These are phyloP conservation scores for Cercis canadensis DNA, from an alignment of 306 rosid species.

Conservation along the genomic window DNA sequence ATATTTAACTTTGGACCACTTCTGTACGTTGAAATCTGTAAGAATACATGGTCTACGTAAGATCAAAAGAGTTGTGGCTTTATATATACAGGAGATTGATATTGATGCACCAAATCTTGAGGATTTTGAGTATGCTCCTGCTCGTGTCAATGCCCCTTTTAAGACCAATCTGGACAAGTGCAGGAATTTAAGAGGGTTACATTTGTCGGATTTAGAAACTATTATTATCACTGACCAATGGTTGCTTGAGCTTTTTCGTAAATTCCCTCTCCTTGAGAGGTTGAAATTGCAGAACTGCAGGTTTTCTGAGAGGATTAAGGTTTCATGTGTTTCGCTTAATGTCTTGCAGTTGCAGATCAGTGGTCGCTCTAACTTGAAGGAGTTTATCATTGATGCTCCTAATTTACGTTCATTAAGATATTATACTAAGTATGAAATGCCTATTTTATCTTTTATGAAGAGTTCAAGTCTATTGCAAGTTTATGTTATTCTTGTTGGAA, in stretches of 20 bases:
- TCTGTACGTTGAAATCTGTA: no score
- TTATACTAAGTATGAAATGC: not conserved
- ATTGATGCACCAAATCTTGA: no score
- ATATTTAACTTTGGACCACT: no score
- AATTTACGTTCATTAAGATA: not conserved
- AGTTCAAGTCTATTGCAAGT: not conserved
- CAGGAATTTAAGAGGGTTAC: conserved; percentile 24
- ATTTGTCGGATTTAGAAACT: not conserved
- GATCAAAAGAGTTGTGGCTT: no score
- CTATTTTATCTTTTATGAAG: not conserved
- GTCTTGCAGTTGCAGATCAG: not conserved
- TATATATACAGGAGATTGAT: no score
- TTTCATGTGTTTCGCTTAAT: conserved; percentile 9
- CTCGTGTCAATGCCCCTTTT: no score
- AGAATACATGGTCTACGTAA: no score
- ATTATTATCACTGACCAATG: conserved; percentile 27
- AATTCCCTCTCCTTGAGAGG: conserved; percentile 20
- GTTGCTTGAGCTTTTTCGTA: not conserved
- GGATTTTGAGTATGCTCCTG: no score
- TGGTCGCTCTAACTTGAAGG: not conserved
- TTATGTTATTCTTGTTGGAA: not conserved
- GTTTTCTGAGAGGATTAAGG: conserved; percentile 8
- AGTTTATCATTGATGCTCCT: conserved; percentile 1
- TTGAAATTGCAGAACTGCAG: not conserved
- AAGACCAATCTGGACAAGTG: not conserved